Base-by-base conservation (phyloP, 2,329 filamentous ascomycete genomes). In the Pestalotiopsis sp. region DNA sequence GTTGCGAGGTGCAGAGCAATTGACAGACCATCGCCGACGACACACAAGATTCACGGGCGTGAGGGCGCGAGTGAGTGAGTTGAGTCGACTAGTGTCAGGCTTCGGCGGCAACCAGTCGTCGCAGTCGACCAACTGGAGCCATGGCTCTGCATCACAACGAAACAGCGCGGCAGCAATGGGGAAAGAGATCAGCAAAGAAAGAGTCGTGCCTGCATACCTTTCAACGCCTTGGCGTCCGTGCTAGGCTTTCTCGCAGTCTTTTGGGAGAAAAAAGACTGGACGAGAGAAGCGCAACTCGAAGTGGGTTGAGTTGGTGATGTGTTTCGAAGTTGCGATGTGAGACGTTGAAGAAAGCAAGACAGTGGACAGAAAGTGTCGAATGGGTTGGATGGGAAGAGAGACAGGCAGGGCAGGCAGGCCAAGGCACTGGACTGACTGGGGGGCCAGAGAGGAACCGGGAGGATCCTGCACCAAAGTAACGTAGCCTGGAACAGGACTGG, bases 311-410 rank as follows among this genome's bases (percentile, higher is more conserved):
- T 72, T 55, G 70, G 70, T 70, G 66, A 69, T 64, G 41, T 73
- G 74, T 76, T 74, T 74, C 71, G 71, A 74, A 67, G 73, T 72
- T 70, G 69, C 49, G 67, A 68, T 69, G 68, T 72, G 71, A 72
- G 72, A 75, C 73, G 74, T 71, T 66, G 52, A 36, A 36, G 58
- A 39, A 65, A 61, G 64, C 45, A 62, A 72, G 67, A 71, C 68
- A 69, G 69, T 69, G 71, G 73, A 66, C 68, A 64, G 69, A 55
- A 71, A 69, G 68, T 70, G 66, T 60, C 36, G 36, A 59, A 60
- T 39, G 36, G 67, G 41, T 67, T 65, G 59, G 64, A 62, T n/a
- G 31, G 67, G 71, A 65, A 57, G 31, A 36, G 31, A 36, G 31
- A 36, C 31, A 36, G 13, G 31, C 49, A 23, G 23, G 23, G 12